Evolutionary conservation across 1,284 basidiomycete species (phyloP), one percentile per base, ranked within the genome.

Genomic region (Heterobasidion irregulare): DNA sequence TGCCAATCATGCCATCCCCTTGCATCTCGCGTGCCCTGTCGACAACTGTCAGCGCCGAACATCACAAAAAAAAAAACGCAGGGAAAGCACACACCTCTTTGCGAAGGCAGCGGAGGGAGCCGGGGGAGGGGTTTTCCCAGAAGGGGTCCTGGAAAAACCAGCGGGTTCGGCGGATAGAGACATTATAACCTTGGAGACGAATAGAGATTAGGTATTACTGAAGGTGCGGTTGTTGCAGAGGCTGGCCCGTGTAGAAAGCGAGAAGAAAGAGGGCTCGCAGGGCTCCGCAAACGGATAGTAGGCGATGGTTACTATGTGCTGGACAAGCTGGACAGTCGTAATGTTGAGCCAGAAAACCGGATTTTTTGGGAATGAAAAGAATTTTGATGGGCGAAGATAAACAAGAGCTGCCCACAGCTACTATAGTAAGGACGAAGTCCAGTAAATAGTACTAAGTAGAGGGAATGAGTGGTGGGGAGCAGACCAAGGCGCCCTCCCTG

Each of bases 61-160:
- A 48, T 57, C 26, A 53, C 52, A 54, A n/a, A 9, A 15, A 34
- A 34, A 32, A 32, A 18, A 52, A 46, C 35, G 10, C 26, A 26
- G 41, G 36, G 52, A 49, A 52, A 38, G 32, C 68, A 26, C 74
- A 53, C 53, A 92, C 91, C 90, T 82, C 79, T 92, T 92, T 47
- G 90, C 89, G 71, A 78, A 93, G 35, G 89, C 91, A 62, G 91
- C 90, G 58, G 91, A 93, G 55, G 91, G 90, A 19, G 91, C 91
- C 53, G 90, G 91, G 58, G 90, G 90, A 58, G 91, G 90, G 2
- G 91, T 92, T 73, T 92, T 92, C 61, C 89, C 89, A 67, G 86
- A 86, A 62, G 87, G 77, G 68, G 79, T 82, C 75, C 86, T 84
- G 65, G 84, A 77, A 80, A 86, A 90, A 70, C 83, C 77, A 75